Base-by-base conservation (phyloP, 345 rosid genomes). In the Acer yangbiense region DNA sequence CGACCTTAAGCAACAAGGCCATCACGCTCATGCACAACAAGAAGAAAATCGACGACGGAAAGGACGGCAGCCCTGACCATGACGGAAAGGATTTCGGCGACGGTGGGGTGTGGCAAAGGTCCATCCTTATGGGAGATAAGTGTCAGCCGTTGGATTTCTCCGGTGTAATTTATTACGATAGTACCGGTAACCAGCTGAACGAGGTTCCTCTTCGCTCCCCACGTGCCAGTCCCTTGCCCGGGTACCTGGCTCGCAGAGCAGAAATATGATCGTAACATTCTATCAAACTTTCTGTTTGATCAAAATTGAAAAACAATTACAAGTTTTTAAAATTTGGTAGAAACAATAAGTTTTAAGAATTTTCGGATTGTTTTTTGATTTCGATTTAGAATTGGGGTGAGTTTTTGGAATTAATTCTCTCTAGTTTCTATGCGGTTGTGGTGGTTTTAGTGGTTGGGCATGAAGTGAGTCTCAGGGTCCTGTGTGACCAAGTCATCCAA, bases 61-160 rank as follows among this genome's bases (percentile, higher is more conserved):
- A 17, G 32, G 78, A 55, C 41, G 76, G 46, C 6, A 35, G 39
- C 39, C 39, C 5, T 35, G 39, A 4, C 7, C 39, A 35, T 4
- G 39, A 35, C 39, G 39, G 39, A 4, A 35, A 35, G 39, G 39
- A 35, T 35, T 35, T 81, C 72, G 97, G 90, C 58, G 96, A 96
- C 3, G 91, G 94, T 23, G 97, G 98, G 12, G 88, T 96, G 68
- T 96, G 99, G 99, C 98, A 87, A 72, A 87, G 87, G 86, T 55
- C 90, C 75, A 94, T 96, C 76, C 80, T 96, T 82, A 94, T 96
- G 99, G 99, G 99, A 39, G 97, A 89, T 41, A 91, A 91, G 68
- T 96, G 99, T 81, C 91, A 94, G 85, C 99, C 98, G 83, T 83
- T 94, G 87, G 87, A 90, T 83, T 85, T 91, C 78, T 88, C 99